Evolutionary conservation across 345 rosid genomes (phyloP), one percentile per base, ranked within the genome.

Genomic region (Brassica nigra): DNA sequence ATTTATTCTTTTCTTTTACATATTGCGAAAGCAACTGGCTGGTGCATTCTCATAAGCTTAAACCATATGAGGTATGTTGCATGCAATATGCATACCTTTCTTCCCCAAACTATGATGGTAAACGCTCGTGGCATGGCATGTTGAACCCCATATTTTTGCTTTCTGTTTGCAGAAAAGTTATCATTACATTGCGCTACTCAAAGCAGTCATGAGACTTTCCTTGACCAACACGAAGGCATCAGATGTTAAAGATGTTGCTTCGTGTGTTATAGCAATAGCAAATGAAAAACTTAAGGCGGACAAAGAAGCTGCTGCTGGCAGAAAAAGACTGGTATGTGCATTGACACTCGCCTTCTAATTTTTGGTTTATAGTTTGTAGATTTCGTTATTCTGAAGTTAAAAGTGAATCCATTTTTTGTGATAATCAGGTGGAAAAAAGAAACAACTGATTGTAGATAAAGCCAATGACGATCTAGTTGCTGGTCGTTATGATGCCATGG

Each of bases 241-340:
- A 28, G 99, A 93, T 85, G 97, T 90, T 61, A 92, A 92, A 86
- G 99, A 96, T 18, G 88, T 96, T 79, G 90, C 97, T 1, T 89
- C 97, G 47, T 89, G 97, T 3, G 62, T 95, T 65, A 88, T 93
- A 70, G 91, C 99, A 36, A 89, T 95, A 75, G 95, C 94, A 8
- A 93, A 92, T 86, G 99, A 93, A 77, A 95, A 96, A 77, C 83
- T 96, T 49, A 96, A 96, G 80, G 95, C 87, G 0, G 99, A 95
- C 85, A 96, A 93, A 86, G 99, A 96, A 88, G 92, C 92, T 84
- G 79, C 75, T 62, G 86, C 89, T 37, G 90, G 89, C 71, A 93
- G 89, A 88, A 95, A 89, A 95, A 96, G 85, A 79, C 85, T 65
- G 98, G 97, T 95, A 81, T 66, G 77, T 66, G 27, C 67, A 55